Base-by-base conservation (phyloP, 176 grass and related monocot genomes). In the Thinopyrum elongatum region DNA sequence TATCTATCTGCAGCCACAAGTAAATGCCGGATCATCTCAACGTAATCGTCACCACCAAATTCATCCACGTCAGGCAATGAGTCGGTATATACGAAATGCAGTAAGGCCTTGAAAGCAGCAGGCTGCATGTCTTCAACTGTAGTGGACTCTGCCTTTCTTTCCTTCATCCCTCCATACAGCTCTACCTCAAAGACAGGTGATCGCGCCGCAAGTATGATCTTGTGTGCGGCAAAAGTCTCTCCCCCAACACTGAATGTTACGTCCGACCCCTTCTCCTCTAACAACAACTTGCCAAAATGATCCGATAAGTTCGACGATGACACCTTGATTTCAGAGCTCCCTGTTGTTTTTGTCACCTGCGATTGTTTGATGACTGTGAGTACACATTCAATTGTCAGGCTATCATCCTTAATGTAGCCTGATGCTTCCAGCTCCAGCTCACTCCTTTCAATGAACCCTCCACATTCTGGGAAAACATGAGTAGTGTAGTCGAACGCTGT, bases 1-100 rank as follows among this genome's bases (percentile, higher is more conserved):
- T 89, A 92, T 19, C 69, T 46, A 42, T 92, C 86, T 0, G 90
- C 86, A 10, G 90, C 86, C 28, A 88, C 86, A 57, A 92, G 62
- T 10, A 86, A 27, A 86, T 89, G 76, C 1, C 74, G 49, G n/a
- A 62, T 31, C 38, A 83, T 74, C 44, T 84, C 80, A 8, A 2
- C 12, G 11, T 76, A 14, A 28, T 27, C 76, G 25, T 60, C 23
- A 5, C n/a, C 61, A 7, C 42, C 22, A 27, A 69, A 44, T 19
- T 77, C 58, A 10, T n/a, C 28, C 25, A 83, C 59, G 1, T 36
- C 58, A 39, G 87, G 65, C 19, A 89, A 23, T 0, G 59, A 87
- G 35, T 92, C 87, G 0, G 17, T 82, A 8, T 89, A 92, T 16
- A 89, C 80, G 46, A 89, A 93, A 30, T 78, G 36, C 13, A 93